Conservation (phyloP, 2,329 filamentous ascomycete genomes). For the Alternaria sp. region DNA sequence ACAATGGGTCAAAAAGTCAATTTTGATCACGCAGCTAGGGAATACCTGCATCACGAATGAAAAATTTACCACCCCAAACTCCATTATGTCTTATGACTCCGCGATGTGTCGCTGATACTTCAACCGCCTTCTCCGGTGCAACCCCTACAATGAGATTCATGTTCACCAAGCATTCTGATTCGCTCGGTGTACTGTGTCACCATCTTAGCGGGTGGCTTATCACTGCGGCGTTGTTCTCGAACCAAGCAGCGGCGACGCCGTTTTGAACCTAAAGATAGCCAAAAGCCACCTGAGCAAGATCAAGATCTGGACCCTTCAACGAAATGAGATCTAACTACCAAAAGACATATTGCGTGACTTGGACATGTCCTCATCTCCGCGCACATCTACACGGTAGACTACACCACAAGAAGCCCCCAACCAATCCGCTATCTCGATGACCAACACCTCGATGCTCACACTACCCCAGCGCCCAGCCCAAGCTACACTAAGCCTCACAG, state of each 20-base stretch:
- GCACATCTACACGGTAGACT: not conserved
- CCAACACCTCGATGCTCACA: not conserved
- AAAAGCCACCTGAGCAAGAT: not conserved
- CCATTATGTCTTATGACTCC: not conserved
- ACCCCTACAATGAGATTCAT: not conserved
- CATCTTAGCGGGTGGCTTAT: not conserved
- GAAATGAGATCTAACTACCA: not conserved
- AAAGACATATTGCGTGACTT: not conserved
- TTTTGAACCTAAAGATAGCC: not conserved
- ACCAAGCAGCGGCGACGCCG: not conserved
- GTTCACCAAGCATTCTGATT: not conserved
- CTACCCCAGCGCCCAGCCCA: not conserved
- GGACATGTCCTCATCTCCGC: not conserved
- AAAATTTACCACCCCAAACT: not conserved
- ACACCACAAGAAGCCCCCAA: not conserved
- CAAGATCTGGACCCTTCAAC: not conserved
- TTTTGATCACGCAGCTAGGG: constrained; percentile 4
- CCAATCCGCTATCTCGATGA: not conserved
- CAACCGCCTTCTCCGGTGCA: not conserved
- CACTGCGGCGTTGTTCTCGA: not conserved
- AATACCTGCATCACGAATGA: constrained; percentile 4
- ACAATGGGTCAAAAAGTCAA: constrained; percentile 7
- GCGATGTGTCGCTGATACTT: not conserved
- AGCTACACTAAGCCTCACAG: not conserved
- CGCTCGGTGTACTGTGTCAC: not conserved